A percentile compares a stretch with the other conserved stretches of the same genome.
phyloP scores from a whole-genome alignment of 2,329 filamentous ascomycete species.

The Salinomyces thailandicus region DNA sequence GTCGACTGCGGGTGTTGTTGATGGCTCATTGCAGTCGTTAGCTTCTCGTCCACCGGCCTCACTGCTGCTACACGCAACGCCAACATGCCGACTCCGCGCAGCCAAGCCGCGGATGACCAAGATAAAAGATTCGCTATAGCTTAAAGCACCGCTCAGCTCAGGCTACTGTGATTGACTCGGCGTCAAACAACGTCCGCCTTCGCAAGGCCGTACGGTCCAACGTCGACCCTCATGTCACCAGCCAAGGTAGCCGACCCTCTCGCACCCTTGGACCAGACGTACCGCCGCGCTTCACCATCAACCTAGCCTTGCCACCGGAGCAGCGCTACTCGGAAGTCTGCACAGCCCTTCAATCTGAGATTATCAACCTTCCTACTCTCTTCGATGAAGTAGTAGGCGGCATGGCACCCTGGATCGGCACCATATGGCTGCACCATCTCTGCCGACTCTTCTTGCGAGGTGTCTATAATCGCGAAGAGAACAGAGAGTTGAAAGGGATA shows the following conservation, averaged over 20 bases:
- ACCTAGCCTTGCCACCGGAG: conserved; percentile 44
- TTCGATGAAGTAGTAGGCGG: conserved; percentile 42
- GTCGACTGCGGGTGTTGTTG: too few relatives aligned
- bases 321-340: conserved; percentile 44
- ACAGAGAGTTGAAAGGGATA: conserved; percentile 51
- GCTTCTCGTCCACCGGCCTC: neutral
- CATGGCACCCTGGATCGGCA: conserved; percentile 22
- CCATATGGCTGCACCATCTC: conserved; percentile 24
- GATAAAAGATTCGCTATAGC: neutral
- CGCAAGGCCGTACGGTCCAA: neutral
- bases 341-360: conserved; percentile 33
- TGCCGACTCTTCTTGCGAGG: conserved; percentile 40
- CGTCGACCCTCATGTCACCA: neutral
- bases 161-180: neutral
- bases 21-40: neutral
- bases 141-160: neutral
- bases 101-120: neutral
- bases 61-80: neutral
- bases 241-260: neutral
- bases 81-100: neutral
- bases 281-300: conserved; percentile 31
- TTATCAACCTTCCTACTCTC: conserved; percentile 36
- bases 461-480: conserved; percentile 47
- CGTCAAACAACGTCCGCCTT: neutral
- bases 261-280: too few relatives aligned